Evolutionary conservation across 495 filamentous ascomycete genomes (phyloP).

Genomic region (Endocarpon pusillum): DNA sequence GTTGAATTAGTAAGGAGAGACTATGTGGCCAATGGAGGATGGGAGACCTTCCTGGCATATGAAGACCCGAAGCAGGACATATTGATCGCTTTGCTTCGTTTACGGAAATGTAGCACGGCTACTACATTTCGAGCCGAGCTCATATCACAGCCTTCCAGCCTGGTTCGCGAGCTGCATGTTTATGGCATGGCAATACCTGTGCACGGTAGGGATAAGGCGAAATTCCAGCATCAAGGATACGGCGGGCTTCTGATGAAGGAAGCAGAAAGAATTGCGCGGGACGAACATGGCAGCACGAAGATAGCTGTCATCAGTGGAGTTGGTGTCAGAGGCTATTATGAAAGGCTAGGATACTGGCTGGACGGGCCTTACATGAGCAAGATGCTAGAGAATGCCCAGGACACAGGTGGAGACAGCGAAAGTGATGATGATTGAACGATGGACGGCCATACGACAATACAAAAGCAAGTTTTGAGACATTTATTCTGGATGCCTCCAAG

Average conservation of each 20-base stretch:
- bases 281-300: conserved; percentile 85
- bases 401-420: conserved; percentile 28
- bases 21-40: conserved; percentile 86
- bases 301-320: conserved; percentile 93
- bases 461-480: too few relatives aligned
- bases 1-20: conserved; percentile 93
- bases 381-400: conserved; percentile 22
- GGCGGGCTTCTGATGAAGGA: conserved; percentile 96
- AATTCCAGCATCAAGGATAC: conserved; percentile 97
- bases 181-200: conserved; percentile 92
- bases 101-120: conserved; percentile 76
- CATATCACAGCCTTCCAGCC: conserved; percentile 66
- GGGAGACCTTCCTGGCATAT: conserved; percentile 96
- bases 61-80: conserved; percentile 99
- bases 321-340: conserved; percentile 86
- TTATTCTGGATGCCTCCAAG: too few relatives aligned
- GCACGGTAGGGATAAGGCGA: conserved; percentile 79
- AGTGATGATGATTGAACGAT: conserved; percentile 26
- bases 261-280: conserved; percentile 81
- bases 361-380: conserved; percentile 90
- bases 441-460: too few relatives aligned
- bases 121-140: conserved; percentile 88
- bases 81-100: conserved; percentile 73
- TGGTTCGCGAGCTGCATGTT: conserved; percentile 89
- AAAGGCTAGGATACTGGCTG: conserved; percentile 74